Evolutionary conservation across 805 yeast species (phyloP).

Genomic region (Monosporozyma servazzii): DNA sequence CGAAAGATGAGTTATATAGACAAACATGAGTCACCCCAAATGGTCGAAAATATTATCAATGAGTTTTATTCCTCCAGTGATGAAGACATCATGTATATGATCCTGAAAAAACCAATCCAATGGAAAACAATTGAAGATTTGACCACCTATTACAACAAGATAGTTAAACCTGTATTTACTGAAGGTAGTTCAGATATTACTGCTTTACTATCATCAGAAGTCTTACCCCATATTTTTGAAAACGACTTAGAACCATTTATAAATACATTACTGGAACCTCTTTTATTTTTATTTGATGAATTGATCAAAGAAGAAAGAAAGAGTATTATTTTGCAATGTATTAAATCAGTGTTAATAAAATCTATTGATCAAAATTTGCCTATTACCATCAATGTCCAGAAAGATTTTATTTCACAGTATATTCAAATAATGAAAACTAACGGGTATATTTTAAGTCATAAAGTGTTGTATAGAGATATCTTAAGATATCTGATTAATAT

Average conservation of each 20-base stretch:
- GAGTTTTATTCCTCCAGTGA: slow-evolving; percentile 18
- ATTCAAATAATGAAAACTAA: not conserved
- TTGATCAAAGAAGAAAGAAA: not conserved
- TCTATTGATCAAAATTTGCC: not conserved
- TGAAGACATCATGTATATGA: slow-evolving; percentile 29
- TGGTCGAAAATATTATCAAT: slow-evolving; percentile 7
- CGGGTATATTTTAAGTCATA: not conserved
- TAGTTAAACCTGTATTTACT: slow-evolving; percentile 23
- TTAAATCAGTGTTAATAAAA: not conserved
- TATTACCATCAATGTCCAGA: not conserved
- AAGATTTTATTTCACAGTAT: not conserved
- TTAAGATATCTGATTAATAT: not conserved
- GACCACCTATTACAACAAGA: slow-evolving; percentile 52
- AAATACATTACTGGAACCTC: not conserved
- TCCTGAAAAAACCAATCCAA: slow-evolving; percentile 85
- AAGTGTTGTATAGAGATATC: not conserved
- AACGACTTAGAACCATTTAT: not conserved
- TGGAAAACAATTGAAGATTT: slow-evolving; percentile 61
- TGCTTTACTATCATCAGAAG: slow-evolving; percentile 33
- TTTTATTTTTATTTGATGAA: not conserved
- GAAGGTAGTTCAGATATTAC: slow-evolving; percentile 43
- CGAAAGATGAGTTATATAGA: not conserved
- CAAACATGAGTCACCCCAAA: not conserved
- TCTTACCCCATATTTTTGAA: slow-evolving; percentile 3
- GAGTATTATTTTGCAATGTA: not conserved